Evolutionary conservation across 306 rosid species (phyloP), one percentile per base, ranked within the genome.

Genomic region (Clitoria ternatea): DNA sequence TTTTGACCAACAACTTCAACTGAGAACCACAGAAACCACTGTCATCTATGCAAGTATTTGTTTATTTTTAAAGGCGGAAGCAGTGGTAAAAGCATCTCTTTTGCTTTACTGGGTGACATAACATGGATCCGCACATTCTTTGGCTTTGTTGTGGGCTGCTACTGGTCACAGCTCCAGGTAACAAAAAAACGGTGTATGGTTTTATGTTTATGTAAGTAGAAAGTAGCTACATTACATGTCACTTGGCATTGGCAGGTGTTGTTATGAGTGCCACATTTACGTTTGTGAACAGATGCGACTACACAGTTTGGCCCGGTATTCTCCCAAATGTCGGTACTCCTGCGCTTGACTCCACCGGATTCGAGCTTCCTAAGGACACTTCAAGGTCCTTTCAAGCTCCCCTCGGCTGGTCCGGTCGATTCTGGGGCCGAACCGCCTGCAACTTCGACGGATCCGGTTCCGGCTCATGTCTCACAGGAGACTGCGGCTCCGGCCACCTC

Each of bases 371-470:
- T 0, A 79, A 71, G 5, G 87, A 79, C 27, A 69, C 96, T 22
- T 82, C 90, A 0, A 86, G 96, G 14, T 53, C 92, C 0, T 84
- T 92, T 35, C 85, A 74, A 50, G 92, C 98, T 1, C 96, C 98
- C 4, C 82, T 96, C 2, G 98, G 96, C 60, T 92, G 98, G 98
- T 92, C 98, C 43, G 98, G 98, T 2, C 88, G 98, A 0, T 92
- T 92, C 85, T 92, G 98, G 98, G 98, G 66, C 1, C 84, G 98
- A 48, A 90, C 97, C 3, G 85, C 81, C 18, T 92, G 97, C 66
- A 80, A 53, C 11, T 92, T 92, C 73, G 92, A 85, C 71, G 88
- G 85, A 57, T 89, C 96, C 70, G 84, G 83, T 0, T 47, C 87
- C n/a, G 97, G 95, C 1, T 83, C 92, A 0, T 92, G 98, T 20